Base-by-base conservation (phyloP, 495 filamentous ascomycete species). In the Xylaria intraflava region DNA sequence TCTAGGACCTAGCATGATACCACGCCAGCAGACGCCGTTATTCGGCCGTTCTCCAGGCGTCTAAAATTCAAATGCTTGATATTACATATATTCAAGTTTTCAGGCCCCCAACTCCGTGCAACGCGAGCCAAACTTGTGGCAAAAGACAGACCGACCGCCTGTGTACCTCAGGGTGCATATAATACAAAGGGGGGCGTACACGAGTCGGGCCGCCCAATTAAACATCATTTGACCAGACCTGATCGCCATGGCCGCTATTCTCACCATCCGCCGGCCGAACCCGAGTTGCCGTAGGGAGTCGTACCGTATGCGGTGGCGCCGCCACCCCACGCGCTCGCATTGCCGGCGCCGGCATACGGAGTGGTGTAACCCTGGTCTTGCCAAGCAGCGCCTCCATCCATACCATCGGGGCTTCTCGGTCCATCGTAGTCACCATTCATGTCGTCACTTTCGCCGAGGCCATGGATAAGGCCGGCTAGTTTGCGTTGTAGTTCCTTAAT, bases 401-500 rank as follows among this genome's bases (percentile, higher is more conserved):
- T 79, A 52, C 46, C 64, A 57, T 75, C 84, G 6, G 81, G 82
- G 53, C 84, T 84, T 31, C 81, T 79, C 17, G 79, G 79, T 9
- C 77, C 83, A 52, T 72, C 73, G 62, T 81, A 81, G 56, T 81
- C 81, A 54, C 76, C 80, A 48, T 71, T 72, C 53, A 72, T 71
- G 22, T 74, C 74, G 33, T 78, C 76, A 42, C 70, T 75, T 14
- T 74, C 78, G 1, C 75, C 74, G 10, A 98, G 75, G 10, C 83
- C 83, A 46, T 86, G 81, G 55, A 97, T 88, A n/a, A 95, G 81
- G 3, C 75, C 75, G 11, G 90, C 92, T 7, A 97, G 78, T 72
- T 98, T 98, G 51, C 84, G 80, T 66, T 97, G 92, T 22, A 98
- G 69, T 20, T 90, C 84, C 61, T 87, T 84, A 66, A 97, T 95